Evolutionary conservation across 164 flowering plant genomes (phyloP).

Genomic region (Amborella trichopoda): DNA sequence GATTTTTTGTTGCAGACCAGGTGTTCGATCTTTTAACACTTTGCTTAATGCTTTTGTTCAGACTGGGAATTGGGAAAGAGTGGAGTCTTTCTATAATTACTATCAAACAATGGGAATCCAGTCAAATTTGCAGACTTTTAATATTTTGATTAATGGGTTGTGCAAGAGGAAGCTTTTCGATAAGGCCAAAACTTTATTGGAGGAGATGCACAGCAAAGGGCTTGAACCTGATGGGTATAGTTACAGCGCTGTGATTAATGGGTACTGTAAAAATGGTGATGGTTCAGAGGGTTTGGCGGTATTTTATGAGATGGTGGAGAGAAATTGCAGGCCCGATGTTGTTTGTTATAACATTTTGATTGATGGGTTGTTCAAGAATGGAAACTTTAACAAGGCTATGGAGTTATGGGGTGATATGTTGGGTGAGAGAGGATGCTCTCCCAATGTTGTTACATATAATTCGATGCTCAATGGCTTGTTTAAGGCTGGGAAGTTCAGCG

Average conservation of each 20-base stretch:
- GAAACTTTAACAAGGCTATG: conserved; percentile 23
- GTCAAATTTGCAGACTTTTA: conserved; percentile 65
- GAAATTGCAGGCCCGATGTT: conserved; percentile 56
- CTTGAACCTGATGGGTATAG: conserved; percentile 39
- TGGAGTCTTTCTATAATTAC: conserved; percentile 43
- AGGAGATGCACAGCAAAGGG: conserved; percentile 33
- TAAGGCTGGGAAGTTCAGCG: conserved; percentile 33
- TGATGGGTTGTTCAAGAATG: conserved; percentile 56
- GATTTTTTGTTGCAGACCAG: conserved; percentile 60
- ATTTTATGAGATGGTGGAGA: conserved; percentile 76
- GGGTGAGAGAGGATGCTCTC: conserved; percentile 17
- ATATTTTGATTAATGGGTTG: conserved; percentile 52
- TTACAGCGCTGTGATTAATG: conserved; percentile 48
- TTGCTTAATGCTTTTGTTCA: conserved; percentile 50
- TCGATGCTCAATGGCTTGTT: conserved; percentile 47
- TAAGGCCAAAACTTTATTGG: conserved; percentile 36
- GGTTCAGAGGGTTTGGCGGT: conserved; percentile 36
- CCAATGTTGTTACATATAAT: conserved; percentile 42
- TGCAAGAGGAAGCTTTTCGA: conserved; percentile 40
- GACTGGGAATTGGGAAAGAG: conserved; percentile 41
- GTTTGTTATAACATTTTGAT: conserved; percentile 69
- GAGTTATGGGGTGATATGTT: conserved; percentile 37
- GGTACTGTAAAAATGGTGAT: conserved; percentile 29
- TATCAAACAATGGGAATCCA: conserved; percentile 31
- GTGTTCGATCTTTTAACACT: conserved; percentile 50